phyloP scores from a whole-genome alignment of 2,329 filamentous ascomycete species.

The Neopestalotiopsis rosae region DNA sequence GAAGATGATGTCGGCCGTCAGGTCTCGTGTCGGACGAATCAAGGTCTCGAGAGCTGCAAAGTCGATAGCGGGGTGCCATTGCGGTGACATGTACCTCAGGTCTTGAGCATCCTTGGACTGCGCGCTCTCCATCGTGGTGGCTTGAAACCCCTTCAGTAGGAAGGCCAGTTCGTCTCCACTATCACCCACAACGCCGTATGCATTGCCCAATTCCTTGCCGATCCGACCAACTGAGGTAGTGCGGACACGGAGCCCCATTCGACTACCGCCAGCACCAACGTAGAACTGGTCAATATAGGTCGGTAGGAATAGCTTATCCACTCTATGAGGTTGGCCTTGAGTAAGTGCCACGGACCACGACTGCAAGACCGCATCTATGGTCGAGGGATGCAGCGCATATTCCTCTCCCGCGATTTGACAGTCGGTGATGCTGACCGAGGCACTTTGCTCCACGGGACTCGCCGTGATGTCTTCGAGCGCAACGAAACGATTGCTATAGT shows the following conservation, averaged over 20 bases:
- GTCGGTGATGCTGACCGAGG: conserved; percentile 8
- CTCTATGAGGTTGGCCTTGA: background rate
- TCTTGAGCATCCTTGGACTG: background rate
- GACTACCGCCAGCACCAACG: background rate
- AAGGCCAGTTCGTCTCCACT: background rate
- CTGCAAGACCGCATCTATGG: conserved; percentile 2
- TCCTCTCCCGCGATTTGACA: background rate
- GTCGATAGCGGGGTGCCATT: conserved; percentile 15
- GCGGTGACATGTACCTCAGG: conserved; percentile 2
- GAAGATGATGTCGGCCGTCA: conserved; percentile 11
- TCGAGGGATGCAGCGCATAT: conserved; percentile 5
- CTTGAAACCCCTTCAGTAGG: conserved; percentile 13
- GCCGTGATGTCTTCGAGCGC: conserved; percentile 13
- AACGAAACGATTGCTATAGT: conserved; percentile 15
- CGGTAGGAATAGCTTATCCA: conserved; percentile 3
- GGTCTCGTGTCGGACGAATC: background rate
- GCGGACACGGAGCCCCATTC: background rate
- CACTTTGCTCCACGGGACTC: background rate
- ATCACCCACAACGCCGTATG: background rate
- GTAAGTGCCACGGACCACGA: background rate
- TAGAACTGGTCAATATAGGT: conserved; percentile 14
- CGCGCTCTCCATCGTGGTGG: conserved; percentile 2
- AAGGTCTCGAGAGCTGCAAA: conserved; percentile 7
- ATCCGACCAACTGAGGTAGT: background rate
- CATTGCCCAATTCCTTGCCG: background rate